A percentile compares a stretch with the other conserved stretches of the same genome.
phyloP scores from a whole-genome alignment of 164 flowering plant genomes.

The Berberis vulgaris region DNA sequence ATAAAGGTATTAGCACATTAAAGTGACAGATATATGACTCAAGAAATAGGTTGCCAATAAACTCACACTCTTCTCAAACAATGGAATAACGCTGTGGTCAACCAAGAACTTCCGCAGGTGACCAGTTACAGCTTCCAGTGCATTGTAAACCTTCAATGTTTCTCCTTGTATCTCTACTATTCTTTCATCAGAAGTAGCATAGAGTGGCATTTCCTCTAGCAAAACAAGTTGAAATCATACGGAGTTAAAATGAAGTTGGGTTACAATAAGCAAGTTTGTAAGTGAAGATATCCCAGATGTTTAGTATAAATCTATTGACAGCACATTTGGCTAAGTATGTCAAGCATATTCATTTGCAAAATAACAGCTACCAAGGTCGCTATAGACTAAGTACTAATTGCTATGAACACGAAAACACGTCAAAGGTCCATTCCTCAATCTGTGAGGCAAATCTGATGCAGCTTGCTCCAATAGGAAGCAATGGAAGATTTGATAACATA shows the following conservation, averaged over 20 bases:
- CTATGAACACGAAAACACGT: too few species aligned
- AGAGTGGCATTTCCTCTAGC: constrained; percentile 63
- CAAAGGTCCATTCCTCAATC: too few species aligned
- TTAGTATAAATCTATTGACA: too few species aligned
- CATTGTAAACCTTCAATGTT: constrained; percentile 62
- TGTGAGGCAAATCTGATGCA: too few species aligned
- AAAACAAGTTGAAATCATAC: constrained; percentile 8
- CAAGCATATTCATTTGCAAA: too few species aligned
- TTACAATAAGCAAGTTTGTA: not conserved
- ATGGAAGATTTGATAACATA: too few species aligned
- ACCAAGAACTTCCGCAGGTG: constrained; percentile 89
- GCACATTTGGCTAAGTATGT: too few species aligned
- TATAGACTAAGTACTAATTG: too few species aligned
- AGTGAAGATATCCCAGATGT: too few species aligned
- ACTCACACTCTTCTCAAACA: constrained; percentile 83
- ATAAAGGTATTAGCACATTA: constrained; percentile 1
- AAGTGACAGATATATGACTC: not conserved
- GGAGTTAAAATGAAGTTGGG: not conserved
- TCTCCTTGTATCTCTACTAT: constrained; percentile 90
- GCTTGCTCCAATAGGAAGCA: too few species aligned
- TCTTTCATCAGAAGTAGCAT: constrained; percentile 72
- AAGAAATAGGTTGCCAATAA: not conserved
- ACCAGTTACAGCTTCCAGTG: constrained; percentile 73
- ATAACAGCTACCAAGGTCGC: too few species aligned
- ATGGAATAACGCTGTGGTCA: constrained; percentile 77